phyloP scores from a whole-genome alignment of 768 basidiomycete genomes.

The Cyathus striatus region DNA sequence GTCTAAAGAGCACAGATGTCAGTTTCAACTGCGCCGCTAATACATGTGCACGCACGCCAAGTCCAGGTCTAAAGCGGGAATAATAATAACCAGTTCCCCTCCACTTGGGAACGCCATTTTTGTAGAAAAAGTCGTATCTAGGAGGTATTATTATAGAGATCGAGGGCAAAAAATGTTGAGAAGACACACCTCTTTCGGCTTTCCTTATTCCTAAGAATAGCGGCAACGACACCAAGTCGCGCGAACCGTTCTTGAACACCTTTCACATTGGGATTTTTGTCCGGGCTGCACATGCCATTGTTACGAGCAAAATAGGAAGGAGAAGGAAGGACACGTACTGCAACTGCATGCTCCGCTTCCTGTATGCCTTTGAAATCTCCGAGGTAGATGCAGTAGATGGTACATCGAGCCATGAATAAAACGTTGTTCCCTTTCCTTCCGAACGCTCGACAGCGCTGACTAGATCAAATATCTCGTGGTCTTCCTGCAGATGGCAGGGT shows the following conservation, averaged over 20 bases:
- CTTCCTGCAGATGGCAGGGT: conserved; percentile 50
- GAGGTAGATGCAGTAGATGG: conserved; percentile 63
- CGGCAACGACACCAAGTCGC: conserved; percentile 80
- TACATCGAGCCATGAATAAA: conserved; percentile 92
- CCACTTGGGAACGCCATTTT: conserved; percentile 97
- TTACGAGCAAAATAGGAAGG: background rate
- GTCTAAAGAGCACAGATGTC: conserved; percentile 37
- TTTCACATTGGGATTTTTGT: conserved; percentile 88
- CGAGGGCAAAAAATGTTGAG: conserved; percentile 2
- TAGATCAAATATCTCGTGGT: conserved; percentile 95
- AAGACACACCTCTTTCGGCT: conserved; percentile 66
- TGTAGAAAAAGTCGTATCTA: conserved; percentile 92
- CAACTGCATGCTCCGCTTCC: conserved; percentile 83
- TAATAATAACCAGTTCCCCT: conserved; percentile 97
- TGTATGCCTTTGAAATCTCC: conserved; percentile 87
- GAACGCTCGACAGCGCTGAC: conserved; percentile 74
- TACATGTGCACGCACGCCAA: conserved; percentile 47
- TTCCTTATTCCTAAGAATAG: conserved; percentile 74
- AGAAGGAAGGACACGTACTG: conserved; percentile 57
- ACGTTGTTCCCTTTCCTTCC: conserved; percentile 92
- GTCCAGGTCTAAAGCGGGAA: conserved; percentile 89
- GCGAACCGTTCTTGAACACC: conserved; percentile 86
- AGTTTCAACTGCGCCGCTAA: conserved; percentile 5
- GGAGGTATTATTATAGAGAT: background rate
- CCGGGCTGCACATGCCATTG: conserved; percentile 55